Percentiles rank a stretch among this genome's conserved stretches.
These are phyloP conservation scores for Quercus alba DNA, from an alignment of 306 rosid genomes.

Conservation along the genomic window DNA sequence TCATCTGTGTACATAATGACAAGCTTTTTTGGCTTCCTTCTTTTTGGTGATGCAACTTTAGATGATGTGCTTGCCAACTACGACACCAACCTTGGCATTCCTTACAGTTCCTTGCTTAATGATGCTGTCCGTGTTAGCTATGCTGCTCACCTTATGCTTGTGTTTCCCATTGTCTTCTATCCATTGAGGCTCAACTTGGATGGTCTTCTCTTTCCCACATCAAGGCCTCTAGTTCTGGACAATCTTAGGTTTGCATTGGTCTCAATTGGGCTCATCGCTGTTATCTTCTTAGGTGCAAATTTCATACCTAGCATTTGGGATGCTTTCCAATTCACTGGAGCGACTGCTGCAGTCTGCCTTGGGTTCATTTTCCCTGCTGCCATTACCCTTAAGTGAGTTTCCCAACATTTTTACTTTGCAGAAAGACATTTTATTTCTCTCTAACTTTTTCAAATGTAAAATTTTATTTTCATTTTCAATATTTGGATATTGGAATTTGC, in stretches of 20 bases:
- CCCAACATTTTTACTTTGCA: not conserved
- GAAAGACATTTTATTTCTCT: not conserved
- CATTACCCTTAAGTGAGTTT: constrained; percentile 38
- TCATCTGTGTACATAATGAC: constrained; percentile 75
- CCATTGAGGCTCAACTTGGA: constrained; percentile 76
- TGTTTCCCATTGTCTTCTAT: constrained; percentile 77
- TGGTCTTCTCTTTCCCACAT: constrained; percentile 63
- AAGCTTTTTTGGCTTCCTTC: constrained; percentile 88
- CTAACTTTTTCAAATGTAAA: not conserved
- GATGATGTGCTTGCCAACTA: constrained; percentile 89
- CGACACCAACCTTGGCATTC: constrained; percentile 79
- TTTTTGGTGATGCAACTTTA: constrained; percentile 80
- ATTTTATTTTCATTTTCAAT: not conserved
- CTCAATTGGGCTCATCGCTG: constrained; percentile 33
- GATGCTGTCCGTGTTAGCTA: constrained; percentile 82
- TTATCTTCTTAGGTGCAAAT: constrained; percentile 47
- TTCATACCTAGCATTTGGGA: constrained; percentile 70
- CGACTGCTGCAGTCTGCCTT: constrained; percentile 48
- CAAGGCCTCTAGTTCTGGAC: constrained; percentile 62
- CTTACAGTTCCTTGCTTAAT: constrained; percentile 58
- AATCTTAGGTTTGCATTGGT: constrained; percentile 59
- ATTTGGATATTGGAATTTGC: not conserved
- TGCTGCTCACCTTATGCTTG: constrained; percentile 91
- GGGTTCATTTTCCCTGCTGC: constrained; percentile 49
- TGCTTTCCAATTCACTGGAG: constrained; percentile 53